Evolutionary conservation across 129 eudicot genomes (phyloP).

Genomic region (Pseudognaphalium luteoalbum): DNA sequence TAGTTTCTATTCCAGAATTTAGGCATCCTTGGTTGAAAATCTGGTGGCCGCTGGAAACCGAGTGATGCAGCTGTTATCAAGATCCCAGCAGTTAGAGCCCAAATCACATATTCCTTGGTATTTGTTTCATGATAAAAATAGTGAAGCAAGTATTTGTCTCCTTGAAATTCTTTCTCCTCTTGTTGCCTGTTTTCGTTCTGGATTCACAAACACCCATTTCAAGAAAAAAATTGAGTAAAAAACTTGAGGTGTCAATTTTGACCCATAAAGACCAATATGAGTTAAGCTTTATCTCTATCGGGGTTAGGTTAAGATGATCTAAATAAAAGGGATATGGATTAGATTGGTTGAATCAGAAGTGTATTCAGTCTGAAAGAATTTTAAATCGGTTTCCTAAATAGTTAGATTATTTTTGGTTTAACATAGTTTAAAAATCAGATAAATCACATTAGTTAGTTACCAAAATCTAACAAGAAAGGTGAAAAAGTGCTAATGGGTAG

Average conservation of each 20-base stretch:
- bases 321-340: neutral
- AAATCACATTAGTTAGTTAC: neutral
- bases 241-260: neutral
- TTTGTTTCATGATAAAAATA: conserved; percentile 59
- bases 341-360: neutral
- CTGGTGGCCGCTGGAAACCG: conserved; percentile 59
- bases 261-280: neutral
- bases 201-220: conserved; percentile 7
- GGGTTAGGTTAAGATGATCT: neutral
- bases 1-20: conserved; percentile 44
- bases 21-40: conserved; percentile 54
- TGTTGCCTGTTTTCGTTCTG: conserved; percentile 67
- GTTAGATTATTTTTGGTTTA: neutral
- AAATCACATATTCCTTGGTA: conserved; percentile 52
- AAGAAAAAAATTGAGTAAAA: neutral
- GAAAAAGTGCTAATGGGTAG: too few relatives aligned
- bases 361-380: neutral
- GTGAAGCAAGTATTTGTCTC: conserved; percentile 57
- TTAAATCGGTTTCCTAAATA: neutral
- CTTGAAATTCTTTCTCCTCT: conserved; percentile 62
- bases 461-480: neutral
- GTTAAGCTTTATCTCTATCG: neutral
- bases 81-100: conserved; percentile 88
- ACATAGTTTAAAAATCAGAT: neutral
- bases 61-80: conserved; percentile 64